Evolutionary conservation across 2,329 filamentous ascomycete species (phyloP).

Genomic region (Helotiales sp.): DNA sequence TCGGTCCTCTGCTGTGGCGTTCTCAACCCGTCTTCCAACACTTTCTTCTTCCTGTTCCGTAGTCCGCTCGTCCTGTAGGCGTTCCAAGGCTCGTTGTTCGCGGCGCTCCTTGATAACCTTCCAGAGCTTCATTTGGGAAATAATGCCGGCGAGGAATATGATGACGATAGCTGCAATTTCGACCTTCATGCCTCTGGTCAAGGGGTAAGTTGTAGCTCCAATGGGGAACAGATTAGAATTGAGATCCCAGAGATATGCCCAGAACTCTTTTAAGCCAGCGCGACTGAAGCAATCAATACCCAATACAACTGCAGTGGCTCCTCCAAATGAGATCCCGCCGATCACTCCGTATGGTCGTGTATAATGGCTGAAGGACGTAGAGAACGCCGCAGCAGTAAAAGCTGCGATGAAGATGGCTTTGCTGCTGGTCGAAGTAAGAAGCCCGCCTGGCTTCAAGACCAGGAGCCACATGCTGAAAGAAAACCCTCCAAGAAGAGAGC

Average conservation of each 20-base stretch:
- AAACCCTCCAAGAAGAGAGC: slow-evolving; percentile 53
- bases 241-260: slow-evolving; percentile 87
- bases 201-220: slow-evolving; percentile 76
- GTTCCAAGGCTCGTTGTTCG: slow-evolving; percentile 56
- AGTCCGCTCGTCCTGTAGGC: slow-evolving; percentile 56
- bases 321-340: slow-evolving; percentile 75
- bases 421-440: slow-evolving; percentile 65
- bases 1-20: slow-evolving; percentile 64
- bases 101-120: slow-evolving; percentile 72
- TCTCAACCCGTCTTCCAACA: slow-evolving; percentile 69
- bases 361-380: slow-evolving; percentile 77
- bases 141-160: slow-evolving; percentile 73
- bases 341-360: slow-evolving; percentile 83
- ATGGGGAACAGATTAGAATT: slow-evolving; percentile 83
- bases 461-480: slow-evolving; percentile 73
- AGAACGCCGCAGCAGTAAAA: slow-evolving; percentile 71
- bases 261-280: slow-evolving; percentile 95
- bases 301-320: slow-evolving; percentile 77
- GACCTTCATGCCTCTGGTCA: slow-evolving; percentile 84
- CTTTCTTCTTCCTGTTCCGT: slow-evolving; percentile 70
- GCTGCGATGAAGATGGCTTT: slow-evolving; percentile 77
- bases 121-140: slow-evolving; percentile 89
- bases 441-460: slow-evolving; percentile 74
- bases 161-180: slow-evolving; percentile 81
- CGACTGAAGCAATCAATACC: slow-evolving; percentile 90